Base-by-base conservation (phyloP, 2,329 filamentous ascomycete genomes). In the Sclerotinia glacialis region DNA sequence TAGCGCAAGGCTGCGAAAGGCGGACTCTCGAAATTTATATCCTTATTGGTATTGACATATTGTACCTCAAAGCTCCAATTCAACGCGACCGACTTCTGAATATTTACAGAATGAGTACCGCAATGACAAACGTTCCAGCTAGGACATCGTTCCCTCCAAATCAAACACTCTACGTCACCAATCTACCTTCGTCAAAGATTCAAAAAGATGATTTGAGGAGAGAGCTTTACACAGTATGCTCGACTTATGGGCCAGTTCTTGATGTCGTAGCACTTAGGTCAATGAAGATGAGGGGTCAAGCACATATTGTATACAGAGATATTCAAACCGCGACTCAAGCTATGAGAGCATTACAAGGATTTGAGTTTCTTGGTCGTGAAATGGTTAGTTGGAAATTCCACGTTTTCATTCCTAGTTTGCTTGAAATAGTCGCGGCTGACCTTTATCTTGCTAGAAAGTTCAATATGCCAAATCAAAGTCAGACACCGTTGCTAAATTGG, bases 221-320 rank as follows among this genome's bases (percentile, higher is more conserved):
- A 55, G 89, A 90, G 6, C 84, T 99, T 40, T 99, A 99, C 80
- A 91, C 93, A 78, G 85, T 98, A 16, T 98, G 98, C 78, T 92
- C 93, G 14, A 96, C 93, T 18, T 96, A 97, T 77, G 95, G 95
- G 50, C 88, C 92, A 0, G 90, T 99, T 21, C 86, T 99, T 67
- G 95, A 99, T 77, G 86, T 99, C 26, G 90, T 97, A 59, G 91
- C 92, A 40, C 83, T 97, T 73, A 96, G 93, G 80, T 96, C 92
- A 1, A 83, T 84, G 77, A 92, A 92, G 80, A 97, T 98, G 93
- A 89, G 95, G 60, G 95, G 95, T 3, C 95, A 99, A 79, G 95
- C 95, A 69, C 95, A 98, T 75, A 82, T 99, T 68, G 90, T 95
- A 18, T 98, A 93, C 77, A 86, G 91, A 67, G 94, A 99, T 77